phyloP scores from a whole-genome alignment of 495 filamentous ascomycete genomes.

The Trichoderma erinaceum region DNA sequence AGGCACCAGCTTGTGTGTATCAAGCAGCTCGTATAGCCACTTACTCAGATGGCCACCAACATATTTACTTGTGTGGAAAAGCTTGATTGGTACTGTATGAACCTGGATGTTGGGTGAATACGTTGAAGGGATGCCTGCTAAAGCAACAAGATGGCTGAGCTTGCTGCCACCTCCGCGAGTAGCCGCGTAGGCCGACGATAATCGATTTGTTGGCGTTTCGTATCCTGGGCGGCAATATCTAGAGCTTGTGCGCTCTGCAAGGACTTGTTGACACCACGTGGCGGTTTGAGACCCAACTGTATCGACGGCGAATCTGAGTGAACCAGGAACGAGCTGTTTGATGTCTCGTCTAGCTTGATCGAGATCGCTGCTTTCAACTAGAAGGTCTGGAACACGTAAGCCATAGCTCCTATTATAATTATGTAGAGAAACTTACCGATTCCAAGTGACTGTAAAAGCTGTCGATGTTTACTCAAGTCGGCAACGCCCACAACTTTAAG shows the following conservation, averaged over 20 bases:
- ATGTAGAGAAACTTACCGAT: neutral
- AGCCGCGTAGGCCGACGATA: slow-evolving; percentile 15
- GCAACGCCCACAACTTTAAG: slow-evolving; percentile 50
- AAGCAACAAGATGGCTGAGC: slow-evolving; percentile 51
- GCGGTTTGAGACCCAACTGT: slow-evolving; percentile 52
- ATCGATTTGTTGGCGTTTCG: neutral
- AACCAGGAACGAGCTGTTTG: slow-evolving; percentile 38
- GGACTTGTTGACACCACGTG: slow-evolving; percentile 13
- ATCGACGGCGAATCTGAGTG: slow-evolving; percentile 52
- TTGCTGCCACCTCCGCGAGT: slow-evolving; percentile 23
- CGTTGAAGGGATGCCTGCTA: slow-evolving; percentile 56
- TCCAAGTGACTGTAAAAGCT: slow-evolving; percentile 35
- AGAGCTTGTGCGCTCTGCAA: slow-evolving; percentile 6
- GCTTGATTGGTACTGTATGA: slow-evolving; percentile 62
- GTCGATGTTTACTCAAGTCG: slow-evolving; percentile 48
- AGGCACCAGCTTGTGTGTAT: slow-evolving; percentile 1
- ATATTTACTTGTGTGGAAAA: slow-evolving; percentile 45
- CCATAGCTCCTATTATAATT: neutral
- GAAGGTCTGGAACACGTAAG: slow-evolving; percentile 39
- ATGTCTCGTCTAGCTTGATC: slow-evolving; percentile 50
- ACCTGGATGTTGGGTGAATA: slow-evolving; percentile 34
- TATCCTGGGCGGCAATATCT: neutral
- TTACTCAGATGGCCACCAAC: slow-evolving; percentile 15
- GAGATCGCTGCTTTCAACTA: slow-evolving; percentile 50
- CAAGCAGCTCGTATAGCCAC: slow-evolving; percentile 15